Evolutionary conservation across 2,329 filamentous ascomycete genomes (phyloP).

Genomic region (Penicillium rolfsii): DNA sequence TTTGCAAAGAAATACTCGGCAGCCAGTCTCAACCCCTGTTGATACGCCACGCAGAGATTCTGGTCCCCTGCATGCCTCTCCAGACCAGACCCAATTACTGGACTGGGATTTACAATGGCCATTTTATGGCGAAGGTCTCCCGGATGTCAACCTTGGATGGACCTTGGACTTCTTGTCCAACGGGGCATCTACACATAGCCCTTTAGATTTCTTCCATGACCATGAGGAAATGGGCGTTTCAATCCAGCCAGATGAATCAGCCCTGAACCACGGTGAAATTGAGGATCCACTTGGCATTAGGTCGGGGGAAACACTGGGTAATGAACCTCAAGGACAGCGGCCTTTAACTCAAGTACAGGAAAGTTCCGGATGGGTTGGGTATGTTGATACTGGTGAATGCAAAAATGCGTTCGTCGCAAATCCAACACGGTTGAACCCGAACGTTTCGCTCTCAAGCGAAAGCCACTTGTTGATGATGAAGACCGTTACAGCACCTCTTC

Average conservation of each 20-base stretch:
- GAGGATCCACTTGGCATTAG: neutral
- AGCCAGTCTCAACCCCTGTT: neutral
- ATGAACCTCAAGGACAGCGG: neutral
- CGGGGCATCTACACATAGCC: neutral
- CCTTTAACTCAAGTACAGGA: neutral
- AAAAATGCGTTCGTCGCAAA: neutral
- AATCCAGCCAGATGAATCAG: neutral
- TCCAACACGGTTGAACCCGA: neutral
- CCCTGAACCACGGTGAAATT: neutral
- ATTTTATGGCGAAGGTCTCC: neutral
- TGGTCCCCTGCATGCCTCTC: neutral
- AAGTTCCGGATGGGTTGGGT: neutral
- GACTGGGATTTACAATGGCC: neutral
- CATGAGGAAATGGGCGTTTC: neutral
- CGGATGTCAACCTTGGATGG: neutral
- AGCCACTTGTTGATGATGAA: neutral
- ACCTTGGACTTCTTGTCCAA: neutral
- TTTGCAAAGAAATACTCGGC: neutral
- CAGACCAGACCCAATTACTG: neutral
- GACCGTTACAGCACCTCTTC: neutral
- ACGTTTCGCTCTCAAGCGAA: neutral
- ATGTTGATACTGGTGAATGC: neutral
- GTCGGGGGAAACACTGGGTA: neutral
- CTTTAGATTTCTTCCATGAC: neutral
- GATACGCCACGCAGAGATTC: neutral